Conservation (phyloP, 2,329 filamentous ascomycete species). For the Xylariaceae sp. region DNA sequence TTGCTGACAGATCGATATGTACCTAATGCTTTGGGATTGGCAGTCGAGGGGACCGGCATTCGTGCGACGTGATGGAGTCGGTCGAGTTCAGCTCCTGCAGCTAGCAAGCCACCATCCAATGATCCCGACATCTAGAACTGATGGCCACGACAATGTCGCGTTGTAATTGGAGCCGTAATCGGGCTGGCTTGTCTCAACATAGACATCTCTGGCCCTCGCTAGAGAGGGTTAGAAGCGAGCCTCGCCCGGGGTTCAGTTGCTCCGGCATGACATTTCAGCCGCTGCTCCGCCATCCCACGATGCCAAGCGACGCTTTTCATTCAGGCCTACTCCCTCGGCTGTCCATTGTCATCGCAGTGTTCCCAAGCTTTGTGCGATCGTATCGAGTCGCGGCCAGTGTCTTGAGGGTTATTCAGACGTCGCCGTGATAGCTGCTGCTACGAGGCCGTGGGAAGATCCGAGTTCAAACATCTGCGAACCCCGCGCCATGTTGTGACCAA, state of each 20-base stretch:
- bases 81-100: slow-evolving; percentile 31
- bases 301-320: neutral
- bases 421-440: too few species aligned
- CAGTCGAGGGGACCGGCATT: neutral
- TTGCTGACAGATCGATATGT: too few species aligned
- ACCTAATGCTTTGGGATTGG: too few species aligned
- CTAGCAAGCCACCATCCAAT: slow-evolving; percentile 19
- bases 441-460: neutral
- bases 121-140: slow-evolving; percentile 17
- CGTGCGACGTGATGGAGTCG: slow-evolving; percentile 13
- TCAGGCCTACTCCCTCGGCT: neutral
- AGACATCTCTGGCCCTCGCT: slow-evolving; percentile 5
- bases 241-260: neutral
- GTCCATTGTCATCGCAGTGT: neutral
- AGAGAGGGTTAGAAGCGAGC: neutral
- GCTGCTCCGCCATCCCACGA: neutral
- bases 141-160: slow-evolving; percentile 10
- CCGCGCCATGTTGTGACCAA: neutral
- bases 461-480: neutral
- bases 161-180: slow-evolving; percentile 17
- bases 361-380: neutral
- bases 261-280: neutral
- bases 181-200: slow-evolving; percentile 12
- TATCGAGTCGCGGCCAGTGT: neutral
- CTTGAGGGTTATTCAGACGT: too few species aligned